Conservation (phyloP, 2,329 filamentous ascomycete genomes). For the Cladosporium colombiae region DNA sequence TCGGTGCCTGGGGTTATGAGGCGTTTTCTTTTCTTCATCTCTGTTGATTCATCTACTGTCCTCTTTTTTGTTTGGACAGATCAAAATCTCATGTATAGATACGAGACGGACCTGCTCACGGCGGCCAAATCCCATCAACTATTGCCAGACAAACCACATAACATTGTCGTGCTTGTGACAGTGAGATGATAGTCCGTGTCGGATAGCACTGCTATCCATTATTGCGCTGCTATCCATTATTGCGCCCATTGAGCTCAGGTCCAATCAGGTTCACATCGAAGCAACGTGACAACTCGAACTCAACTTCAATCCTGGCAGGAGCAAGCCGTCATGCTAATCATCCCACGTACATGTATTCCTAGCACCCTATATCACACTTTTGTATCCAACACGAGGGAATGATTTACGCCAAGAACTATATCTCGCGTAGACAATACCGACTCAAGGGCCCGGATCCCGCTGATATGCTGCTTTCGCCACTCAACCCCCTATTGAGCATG, state of each 20-base stretch:
- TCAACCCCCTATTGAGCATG: background rate
- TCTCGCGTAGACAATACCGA: too few species aligned
- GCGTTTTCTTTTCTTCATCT: background rate
- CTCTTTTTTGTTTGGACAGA: background rate
- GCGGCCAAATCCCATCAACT: background rate
- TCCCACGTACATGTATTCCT: too few species aligned
- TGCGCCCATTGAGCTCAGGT: background rate
- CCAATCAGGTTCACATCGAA: background rate
- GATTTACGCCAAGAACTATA: background rate
- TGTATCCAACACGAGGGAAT: too few species aligned
- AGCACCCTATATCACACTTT: too few species aligned
- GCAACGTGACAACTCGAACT: background rate
- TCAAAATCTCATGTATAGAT: background rate
- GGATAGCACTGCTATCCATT: too few species aligned
- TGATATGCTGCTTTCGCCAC: background rate
- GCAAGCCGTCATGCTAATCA: background rate
- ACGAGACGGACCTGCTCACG: background rate
- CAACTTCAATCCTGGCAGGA: background rate
- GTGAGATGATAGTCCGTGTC: too few species aligned
- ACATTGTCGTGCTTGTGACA: background rate
- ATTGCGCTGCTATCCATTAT: too few species aligned
- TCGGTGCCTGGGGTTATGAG: slow-evolving; percentile 7
- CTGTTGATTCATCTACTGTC: background rate
- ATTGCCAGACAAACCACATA: background rate
- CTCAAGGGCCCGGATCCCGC: background rate